Conservation (phyloP, 2,329 filamentous ascomycete genomes). For the Zasmidium angulare region DNA sequence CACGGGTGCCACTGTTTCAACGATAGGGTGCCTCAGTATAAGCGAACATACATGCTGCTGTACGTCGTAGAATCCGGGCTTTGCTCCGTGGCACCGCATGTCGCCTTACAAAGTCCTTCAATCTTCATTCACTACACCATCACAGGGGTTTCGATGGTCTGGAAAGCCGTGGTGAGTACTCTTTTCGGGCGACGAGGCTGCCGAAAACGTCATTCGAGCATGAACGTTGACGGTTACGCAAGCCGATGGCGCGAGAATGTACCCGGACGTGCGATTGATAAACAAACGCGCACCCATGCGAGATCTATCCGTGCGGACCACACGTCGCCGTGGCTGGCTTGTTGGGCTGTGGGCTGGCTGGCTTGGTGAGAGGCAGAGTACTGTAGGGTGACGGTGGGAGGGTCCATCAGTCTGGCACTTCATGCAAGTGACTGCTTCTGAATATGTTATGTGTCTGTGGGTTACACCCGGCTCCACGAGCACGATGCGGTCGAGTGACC, state of each 20-base stretch:
- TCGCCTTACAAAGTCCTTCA: neutral
- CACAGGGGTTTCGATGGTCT: neutral
- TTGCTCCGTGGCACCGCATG: neutral
- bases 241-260: conserved; percentile 4
- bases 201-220: neutral
- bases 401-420: neutral
- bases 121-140: neutral
- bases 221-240: conserved; percentile 3
- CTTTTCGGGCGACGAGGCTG: neutral
- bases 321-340: neutral
- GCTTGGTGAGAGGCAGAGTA: neutral
- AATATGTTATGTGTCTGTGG: neutral
- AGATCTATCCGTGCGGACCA: conserved; percentile 1
- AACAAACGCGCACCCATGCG: neutral
- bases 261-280: neutral
- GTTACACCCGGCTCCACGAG: conserved; percentile 12
- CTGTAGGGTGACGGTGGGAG: neutral
- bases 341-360: too few relatives aligned
- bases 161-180: neutral
- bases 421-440: neutral
- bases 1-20: conserved; percentile 9
- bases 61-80: neutral
- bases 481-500: conserved; percentile 9
- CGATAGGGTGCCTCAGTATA: neutral
- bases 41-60: neutral